phyloP scores from a whole-genome alignment of 2,329 filamentous ascomycete species.

The Colletotrichum lupini region DNA sequence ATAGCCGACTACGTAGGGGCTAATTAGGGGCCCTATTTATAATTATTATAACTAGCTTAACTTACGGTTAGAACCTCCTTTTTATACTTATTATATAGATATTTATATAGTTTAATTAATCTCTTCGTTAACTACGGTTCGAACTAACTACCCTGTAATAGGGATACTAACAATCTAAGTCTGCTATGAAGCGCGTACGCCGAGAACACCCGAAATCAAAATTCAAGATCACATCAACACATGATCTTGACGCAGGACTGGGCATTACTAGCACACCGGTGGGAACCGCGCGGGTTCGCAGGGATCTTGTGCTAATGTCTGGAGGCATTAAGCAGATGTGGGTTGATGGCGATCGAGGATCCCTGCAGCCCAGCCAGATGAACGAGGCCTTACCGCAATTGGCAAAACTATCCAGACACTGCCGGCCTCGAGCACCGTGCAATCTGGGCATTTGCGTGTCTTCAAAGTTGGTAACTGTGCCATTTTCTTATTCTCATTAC shows the following conservation, averaged over 20 bases:
- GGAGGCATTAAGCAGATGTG: constrained; percentile 13
- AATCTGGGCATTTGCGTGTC: neutral
- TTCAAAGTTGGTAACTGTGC: neutral
- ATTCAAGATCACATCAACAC: neutral
- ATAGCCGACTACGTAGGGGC: no score
- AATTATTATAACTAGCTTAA: no score
- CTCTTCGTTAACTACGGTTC: no score
- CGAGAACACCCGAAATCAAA: neutral
- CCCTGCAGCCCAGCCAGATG: neutral
- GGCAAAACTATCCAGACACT: neutral
- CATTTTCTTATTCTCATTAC: neutral
- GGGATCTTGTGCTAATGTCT: neutral
- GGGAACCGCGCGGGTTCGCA: constrained; percentile 35
- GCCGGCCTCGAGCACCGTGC: neutral
- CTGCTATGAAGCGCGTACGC: neutral
- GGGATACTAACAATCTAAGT: no score
- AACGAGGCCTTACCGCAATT: neutral
- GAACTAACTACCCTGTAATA: no score
- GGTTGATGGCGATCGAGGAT: neutral
- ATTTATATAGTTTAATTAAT: no score
- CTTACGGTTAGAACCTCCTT: no score
- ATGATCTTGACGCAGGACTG: neutral
- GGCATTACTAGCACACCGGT: constrained; percentile 36
- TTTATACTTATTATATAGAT: no score
- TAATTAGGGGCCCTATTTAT: no score